phyloP scores from a whole-genome alignment of 331 rosid genomes.

The Saraca asoca region DNA sequence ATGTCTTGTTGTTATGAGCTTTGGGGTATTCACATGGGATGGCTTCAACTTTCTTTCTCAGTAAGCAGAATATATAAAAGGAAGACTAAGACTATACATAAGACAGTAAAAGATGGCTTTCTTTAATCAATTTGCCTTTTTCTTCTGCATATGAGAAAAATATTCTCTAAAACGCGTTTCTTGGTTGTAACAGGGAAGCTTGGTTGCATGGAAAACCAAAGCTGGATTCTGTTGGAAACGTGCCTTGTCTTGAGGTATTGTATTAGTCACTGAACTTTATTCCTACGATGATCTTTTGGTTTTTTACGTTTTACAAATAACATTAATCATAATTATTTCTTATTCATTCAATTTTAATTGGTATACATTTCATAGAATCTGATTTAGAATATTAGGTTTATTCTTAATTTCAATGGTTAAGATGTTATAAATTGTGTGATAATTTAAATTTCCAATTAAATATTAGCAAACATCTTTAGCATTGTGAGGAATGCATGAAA shows the following conservation, averaged over 20 bases:
- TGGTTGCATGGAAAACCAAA: constrained; percentile 87
- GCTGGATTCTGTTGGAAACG: constrained; percentile 61
- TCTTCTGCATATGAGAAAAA: constrained; percentile 43
- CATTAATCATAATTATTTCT: no score
- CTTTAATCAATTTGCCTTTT: constrained; percentile 48
- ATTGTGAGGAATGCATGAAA: constrained; percentile 50
- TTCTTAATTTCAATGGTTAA: no score
- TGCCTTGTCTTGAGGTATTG: constrained; percentile 74
- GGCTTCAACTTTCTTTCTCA: constrained; percentile 46
- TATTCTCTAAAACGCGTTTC: constrained; percentile 40
- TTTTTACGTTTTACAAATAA: constrained; percentile 21
- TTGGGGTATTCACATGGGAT: constrained; percentile 54
- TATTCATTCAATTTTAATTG: no score
- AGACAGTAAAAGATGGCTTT: constrained; percentile 64
- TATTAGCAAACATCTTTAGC: constrained; percentile 29
- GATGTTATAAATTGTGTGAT: no score
- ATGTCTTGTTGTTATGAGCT: constrained; percentile 34
- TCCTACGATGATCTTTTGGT: constrained; percentile 36
- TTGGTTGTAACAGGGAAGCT: constrained; percentile 82
- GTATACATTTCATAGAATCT: no score
- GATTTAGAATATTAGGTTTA: no score
- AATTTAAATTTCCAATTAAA: no score
- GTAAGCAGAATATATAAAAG: constrained; percentile 48
- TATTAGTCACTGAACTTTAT: neutral
- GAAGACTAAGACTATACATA: constrained; percentile 47